Conservation (phyloP, 352 stramenopile genomes). For the Phytopythium delawarense region DNA sequence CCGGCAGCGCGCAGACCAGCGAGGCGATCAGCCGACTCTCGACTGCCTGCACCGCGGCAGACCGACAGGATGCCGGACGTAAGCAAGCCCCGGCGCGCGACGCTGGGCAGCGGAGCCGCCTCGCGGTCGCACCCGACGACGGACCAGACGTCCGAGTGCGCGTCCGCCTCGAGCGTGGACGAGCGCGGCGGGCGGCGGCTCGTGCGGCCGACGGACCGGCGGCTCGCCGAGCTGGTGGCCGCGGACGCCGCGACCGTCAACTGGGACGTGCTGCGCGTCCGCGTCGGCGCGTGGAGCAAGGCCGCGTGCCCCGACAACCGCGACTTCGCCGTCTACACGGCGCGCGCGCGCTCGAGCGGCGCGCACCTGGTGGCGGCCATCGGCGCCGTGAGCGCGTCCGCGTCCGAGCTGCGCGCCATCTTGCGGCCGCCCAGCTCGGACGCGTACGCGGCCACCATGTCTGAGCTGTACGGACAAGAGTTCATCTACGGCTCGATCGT, state of each 20-base stretch:
- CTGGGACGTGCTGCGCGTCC: constrained; percentile 26
- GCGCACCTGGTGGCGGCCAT: constrained; percentile 13
- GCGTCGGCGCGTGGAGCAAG: constrained; percentile 23
- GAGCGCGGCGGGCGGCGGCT: constrained; percentile 12
- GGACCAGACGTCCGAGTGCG: constrained; percentile 1
- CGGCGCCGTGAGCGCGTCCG: constrained; percentile 10
- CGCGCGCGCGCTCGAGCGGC: constrained; percentile 10
- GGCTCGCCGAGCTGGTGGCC: constrained; percentile 22
- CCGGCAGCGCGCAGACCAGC: background rate
- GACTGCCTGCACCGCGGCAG: background rate
- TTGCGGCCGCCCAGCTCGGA: constrained; percentile 15
- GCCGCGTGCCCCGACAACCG: constrained; percentile 9
- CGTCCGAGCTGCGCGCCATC: constrained; percentile 25
- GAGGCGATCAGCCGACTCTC: too few species aligned
- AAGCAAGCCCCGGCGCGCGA: background rate
- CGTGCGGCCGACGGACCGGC: constrained; percentile 28
- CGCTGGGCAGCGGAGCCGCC: background rate
- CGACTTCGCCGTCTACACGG: constrained; percentile 30
- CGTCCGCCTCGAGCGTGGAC: background rate
- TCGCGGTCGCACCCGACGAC: constrained; percentile 2
- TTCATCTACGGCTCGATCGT: constrained; percentile 28
- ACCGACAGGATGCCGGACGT: constrained; percentile 1
- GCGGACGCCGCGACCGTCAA: constrained; percentile 21
- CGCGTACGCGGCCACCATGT: constrained; percentile 21
- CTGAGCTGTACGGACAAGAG: constrained; percentile 20